A percentile compares a stretch with the other conserved stretches of the same genome.
Evolutionary conservation across 768 basidiomycete genomes (phyloP).

Genomic region (Hygrophorus russula): DNA sequence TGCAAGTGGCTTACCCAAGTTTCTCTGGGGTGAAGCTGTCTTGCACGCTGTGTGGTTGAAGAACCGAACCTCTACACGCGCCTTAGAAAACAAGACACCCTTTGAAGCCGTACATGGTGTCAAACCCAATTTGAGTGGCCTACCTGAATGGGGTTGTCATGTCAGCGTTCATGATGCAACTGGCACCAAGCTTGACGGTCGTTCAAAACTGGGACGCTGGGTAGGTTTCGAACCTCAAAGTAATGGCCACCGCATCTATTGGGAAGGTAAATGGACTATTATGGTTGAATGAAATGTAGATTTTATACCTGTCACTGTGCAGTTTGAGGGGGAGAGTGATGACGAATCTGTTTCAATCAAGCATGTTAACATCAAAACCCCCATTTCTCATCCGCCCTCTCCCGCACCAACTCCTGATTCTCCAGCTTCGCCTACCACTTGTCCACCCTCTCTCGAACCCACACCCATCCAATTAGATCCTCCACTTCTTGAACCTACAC

Average conservation of each 20-base stretch:
- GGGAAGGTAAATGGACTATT: conserved; percentile 13
- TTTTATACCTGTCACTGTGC: background rate
- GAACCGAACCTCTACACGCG: conserved; percentile 20
- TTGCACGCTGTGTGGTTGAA: conserved; percentile 20
- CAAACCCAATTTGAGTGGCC: conserved; percentile 18
- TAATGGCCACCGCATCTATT: conserved; percentile 21
- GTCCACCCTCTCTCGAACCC: too few relatives aligned
- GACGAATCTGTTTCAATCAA: background rate
- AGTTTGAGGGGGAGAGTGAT: conserved; percentile 1
- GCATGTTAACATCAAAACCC: background rate
- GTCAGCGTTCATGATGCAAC: conserved; percentile 17
- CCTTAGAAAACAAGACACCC: conserved; percentile 15
- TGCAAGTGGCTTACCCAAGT: too few relatives aligned
- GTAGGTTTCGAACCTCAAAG: conserved; percentile 24
- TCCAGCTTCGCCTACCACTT: too few relatives aligned
- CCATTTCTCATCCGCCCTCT: background rate
- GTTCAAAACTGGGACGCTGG: conserved; percentile 19
- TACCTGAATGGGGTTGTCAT: conserved; percentile 20
- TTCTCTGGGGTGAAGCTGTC: conserved; percentile 24
- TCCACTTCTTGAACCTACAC: too few relatives aligned
- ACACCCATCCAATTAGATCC: too few relatives aligned
- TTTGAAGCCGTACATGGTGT: conserved; percentile 13
- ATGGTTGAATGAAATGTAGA: conserved; percentile 21
- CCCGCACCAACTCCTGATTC: background rate
- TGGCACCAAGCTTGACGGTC: conserved; percentile 16